These are phyloP conservation scores for Myxozyma sirexii DNA, from an alignment of 805 yeast species.

Conservation along the genomic window DNA sequence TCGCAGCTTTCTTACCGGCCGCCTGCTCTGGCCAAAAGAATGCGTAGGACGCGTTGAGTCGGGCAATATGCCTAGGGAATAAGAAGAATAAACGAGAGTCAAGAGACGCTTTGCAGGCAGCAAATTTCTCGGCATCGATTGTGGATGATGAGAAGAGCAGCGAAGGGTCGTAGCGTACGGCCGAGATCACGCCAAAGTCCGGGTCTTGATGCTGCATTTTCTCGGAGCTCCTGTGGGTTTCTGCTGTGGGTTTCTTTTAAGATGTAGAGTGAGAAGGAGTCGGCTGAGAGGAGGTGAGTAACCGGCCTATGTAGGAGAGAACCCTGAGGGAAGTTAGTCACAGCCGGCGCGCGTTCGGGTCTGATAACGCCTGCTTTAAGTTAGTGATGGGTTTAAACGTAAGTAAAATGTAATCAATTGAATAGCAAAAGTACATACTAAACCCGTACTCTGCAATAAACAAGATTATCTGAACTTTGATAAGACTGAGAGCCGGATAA, in stretches of 20 bases:
- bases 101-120: slow-evolving; percentile 16
- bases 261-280: too few relatives aligned
- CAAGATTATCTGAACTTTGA: too few relatives aligned
- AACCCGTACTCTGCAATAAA: too few relatives aligned
- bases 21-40: slow-evolving; percentile 27
- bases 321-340: too few relatives aligned
- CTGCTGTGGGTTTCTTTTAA: too few relatives aligned
- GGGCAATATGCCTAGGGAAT: slow-evolving; percentile 31
- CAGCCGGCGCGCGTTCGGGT: too few relatives aligned
- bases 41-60: slow-evolving; percentile 21
- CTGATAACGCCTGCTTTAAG: too few relatives aligned
- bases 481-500: too few relatives aligned
- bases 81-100: slow-evolving; percentile 25
- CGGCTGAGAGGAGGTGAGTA: background rate
- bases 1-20: background rate
- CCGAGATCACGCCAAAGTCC: slow-evolving; percentile 22
- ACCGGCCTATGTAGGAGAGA: too few relatives aligned
- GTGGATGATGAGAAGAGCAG: slow-evolving; percentile 16
- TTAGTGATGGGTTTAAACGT: too few relatives aligned
- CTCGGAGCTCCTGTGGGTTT: background rate
- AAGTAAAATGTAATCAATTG: too few relatives aligned
- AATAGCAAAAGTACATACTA: too few relatives aligned
- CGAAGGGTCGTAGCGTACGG: slow-evolving; percentile 28
- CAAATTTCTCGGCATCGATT: slow-evolving; percentile 12
- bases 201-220: slow-evolving; percentile 3